These are phyloP conservation scores for Smallanthus sonchifolius DNA, from an alignment of 129 eudicot genomes.

Conservation along the genomic window DNA sequence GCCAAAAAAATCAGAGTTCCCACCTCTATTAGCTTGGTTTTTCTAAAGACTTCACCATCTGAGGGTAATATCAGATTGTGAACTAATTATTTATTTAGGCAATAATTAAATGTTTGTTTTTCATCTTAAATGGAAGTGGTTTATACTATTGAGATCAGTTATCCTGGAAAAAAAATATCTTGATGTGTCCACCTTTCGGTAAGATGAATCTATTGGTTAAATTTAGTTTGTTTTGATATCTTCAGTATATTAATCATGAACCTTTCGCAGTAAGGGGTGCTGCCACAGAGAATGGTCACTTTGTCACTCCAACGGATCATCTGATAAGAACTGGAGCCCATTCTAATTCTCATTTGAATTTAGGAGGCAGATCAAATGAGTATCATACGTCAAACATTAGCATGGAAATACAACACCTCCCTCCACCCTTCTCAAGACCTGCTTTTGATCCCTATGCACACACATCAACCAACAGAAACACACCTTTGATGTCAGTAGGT, in stretches of 20 bases:
- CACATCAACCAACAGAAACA: slow-evolving; percentile 22
- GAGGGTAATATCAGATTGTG: background rate
- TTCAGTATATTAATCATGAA: background rate
- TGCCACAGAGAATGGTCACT: slow-evolving; percentile 18
- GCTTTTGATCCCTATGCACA: slow-evolving; percentile 21
- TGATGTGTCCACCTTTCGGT: background rate
- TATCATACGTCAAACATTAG: slow-evolving; percentile 11
- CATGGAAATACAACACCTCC: slow-evolving; percentile 21
- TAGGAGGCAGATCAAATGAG: slow-evolving; percentile 20
- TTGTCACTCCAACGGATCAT: slow-evolving; percentile 20
- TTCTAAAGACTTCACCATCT: background rate
- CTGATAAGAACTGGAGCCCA: slow-evolving; percentile 13
- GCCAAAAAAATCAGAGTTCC: background rate
- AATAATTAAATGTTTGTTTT: background rate
- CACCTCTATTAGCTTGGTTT: background rate
- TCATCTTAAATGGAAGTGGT: background rate
- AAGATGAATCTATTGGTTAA: background rate
- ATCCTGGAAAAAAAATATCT: background rate
- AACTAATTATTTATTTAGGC: background rate
- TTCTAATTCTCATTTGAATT: slow-evolving; percentile 19
- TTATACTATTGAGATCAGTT: no score
- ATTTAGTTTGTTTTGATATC: background rate
- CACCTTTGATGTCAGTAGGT: slow-evolving; percentile 9
- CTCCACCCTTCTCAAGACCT: slow-evolving; percentile 21
- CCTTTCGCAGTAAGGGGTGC: slow-evolving; percentile 23